These are phyloP conservation scores for Arabidopsis lyrata DNA, from an alignment of 441 rosid genomes.

Conservation along the genomic window DNA sequence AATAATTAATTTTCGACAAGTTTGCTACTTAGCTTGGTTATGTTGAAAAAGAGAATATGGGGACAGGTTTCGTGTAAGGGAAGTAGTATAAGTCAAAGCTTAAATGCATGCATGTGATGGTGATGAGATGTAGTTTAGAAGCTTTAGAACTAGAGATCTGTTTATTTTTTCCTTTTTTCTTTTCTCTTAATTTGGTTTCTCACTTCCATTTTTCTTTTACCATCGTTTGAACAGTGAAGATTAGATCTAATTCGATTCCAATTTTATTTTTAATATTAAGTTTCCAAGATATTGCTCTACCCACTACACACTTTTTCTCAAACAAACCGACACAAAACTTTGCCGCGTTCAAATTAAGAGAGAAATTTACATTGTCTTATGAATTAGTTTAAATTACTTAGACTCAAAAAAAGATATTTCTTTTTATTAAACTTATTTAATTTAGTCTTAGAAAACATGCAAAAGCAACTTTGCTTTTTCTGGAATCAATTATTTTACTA, in stretches of 20 bases:
- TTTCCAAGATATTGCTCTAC: conserved; percentile 16
- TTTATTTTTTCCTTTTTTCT: conserved; percentile 2
- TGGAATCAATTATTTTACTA: background rate
- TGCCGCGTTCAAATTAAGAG: conserved; percentile 28
- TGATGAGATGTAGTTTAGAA: conserved; percentile 38
- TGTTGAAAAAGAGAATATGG: conserved; percentile 30
- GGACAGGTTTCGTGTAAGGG: conserved; percentile 44
- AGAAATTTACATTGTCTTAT: background rate
- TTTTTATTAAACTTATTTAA: background rate
- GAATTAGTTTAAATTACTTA: background rate
- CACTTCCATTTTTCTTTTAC: conserved; percentile 12
- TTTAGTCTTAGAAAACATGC: background rate
- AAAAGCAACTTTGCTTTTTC: conserved; percentile 18
- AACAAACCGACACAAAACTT: conserved; percentile 19
- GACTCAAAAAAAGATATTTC: background rate
- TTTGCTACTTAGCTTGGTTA: conserved; percentile 32
- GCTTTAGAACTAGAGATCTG: conserved; percentile 36
- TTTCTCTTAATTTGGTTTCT: conserved; percentile 25
- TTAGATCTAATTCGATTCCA: conserved; percentile 28
- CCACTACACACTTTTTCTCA: conserved; percentile 2
- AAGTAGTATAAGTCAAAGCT: conserved; percentile 45
- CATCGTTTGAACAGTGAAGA: conserved; percentile 34
- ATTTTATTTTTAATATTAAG: conserved; percentile 3
- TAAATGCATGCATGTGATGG: conserved; percentile 49
- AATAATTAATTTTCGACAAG: conserved; percentile 23